Evolutionary conservation across 768 basidiomycete genomes (phyloP), one percentile per base, ranked within the genome.

Genomic region (Calocera cornea): DNA sequence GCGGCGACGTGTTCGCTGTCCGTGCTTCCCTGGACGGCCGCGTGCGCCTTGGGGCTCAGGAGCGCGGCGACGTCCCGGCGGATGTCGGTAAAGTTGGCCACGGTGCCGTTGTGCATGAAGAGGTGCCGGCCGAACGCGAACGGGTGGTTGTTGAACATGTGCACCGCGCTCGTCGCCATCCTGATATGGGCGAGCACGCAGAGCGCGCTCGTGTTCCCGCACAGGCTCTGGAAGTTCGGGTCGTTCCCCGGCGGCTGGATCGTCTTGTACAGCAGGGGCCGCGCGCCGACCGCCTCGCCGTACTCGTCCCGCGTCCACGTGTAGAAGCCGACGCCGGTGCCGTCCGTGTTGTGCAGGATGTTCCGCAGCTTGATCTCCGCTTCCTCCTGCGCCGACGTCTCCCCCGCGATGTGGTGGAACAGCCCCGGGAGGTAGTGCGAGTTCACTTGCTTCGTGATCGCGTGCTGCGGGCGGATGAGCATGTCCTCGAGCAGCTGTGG

Each of bases 41-140:
- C 38, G 40, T 34, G 40, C 38, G 65, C 65, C 41, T 66, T 47
- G 41, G 31, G 40, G 22, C 38, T 41, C 40, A 66, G 5, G n/a
- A 34, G 38, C 17, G 36, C 54, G 16, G 54, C 31, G 10, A 60
- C 31, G 8, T 60, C 54, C 27, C 54, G 54, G 2, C 27, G 54
- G 14, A 60, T 60, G 7, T 14, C 33, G 40, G 66, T 65, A 54
- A 73, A 76, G 67, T 73, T 70, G 33, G 74, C 72, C 65, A 75
- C 69, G 38, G 64, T 68, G 40, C 74, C 76, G 71, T 76, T 74
- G 72, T 76, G 74, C 73, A 75, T 75, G 69, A 76, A 73, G n/a
- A 69, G 60, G 67, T 70, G 69, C 16, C 73, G 69, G 3, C 75
- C 75, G 66, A 74, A 75, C n/a, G 63, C 33, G 71, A 72, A 75